Evolutionary conservation across 495 filamentous ascomycete species (phyloP).

Genomic region (Talaromyces trachyspermus): DNA sequence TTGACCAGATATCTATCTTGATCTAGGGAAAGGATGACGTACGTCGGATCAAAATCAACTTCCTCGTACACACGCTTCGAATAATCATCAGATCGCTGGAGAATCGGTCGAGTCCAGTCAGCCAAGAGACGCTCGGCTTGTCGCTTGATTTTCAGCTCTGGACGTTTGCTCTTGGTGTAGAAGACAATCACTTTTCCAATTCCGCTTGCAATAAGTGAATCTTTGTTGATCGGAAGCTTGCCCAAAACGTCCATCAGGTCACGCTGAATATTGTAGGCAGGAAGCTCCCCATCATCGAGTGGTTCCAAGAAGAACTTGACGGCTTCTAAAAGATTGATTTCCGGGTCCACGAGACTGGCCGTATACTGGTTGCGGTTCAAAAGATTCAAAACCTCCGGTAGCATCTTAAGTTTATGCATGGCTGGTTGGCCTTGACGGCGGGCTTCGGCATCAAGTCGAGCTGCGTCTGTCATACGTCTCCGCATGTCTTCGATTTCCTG

Average conservation of each 20-base stretch:
- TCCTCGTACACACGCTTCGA: slow-evolving; percentile 61
- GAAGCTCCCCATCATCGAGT: slow-evolving; percentile 81
- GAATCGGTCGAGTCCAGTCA: slow-evolving; percentile 94
- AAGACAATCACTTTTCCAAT: slow-evolving; percentile 94
- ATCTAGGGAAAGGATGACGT: slow-evolving; percentile 18
- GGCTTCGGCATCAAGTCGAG: slow-evolving; percentile 73
- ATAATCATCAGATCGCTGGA: slow-evolving; percentile 89
- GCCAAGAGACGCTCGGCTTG: slow-evolving; percentile 81
- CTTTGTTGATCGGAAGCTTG: slow-evolving; percentile 80
- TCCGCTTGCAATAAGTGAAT: slow-evolving; percentile 78
- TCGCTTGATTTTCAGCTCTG: slow-evolving; percentile 81
- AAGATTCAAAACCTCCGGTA: slow-evolving; percentile 83
- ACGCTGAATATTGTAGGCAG: slow-evolving; percentile 94
- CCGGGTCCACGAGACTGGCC: slow-evolving; percentile 81
- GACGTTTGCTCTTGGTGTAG: slow-evolving; percentile 90
- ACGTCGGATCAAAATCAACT: slow-evolving; percentile 52
- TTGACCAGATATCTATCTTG: slow-evolving; percentile 9
- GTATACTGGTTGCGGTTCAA: slow-evolving; percentile 79
- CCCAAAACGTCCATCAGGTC: slow-evolving; percentile 78
- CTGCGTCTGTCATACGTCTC: slow-evolving; percentile 85
- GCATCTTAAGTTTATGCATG: slow-evolving; percentile 86
- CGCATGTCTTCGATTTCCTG: slow-evolving; percentile 84
- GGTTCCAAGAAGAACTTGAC: slow-evolving; percentile 98
- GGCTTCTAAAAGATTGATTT: slow-evolving; percentile 88
- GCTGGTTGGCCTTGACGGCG: slow-evolving; percentile 72